These are phyloP conservation scores for Podosphaera aphanis DNA, from an alignment of 2,329 filamentous ascomycete genomes.

Conservation along the genomic window DNA sequence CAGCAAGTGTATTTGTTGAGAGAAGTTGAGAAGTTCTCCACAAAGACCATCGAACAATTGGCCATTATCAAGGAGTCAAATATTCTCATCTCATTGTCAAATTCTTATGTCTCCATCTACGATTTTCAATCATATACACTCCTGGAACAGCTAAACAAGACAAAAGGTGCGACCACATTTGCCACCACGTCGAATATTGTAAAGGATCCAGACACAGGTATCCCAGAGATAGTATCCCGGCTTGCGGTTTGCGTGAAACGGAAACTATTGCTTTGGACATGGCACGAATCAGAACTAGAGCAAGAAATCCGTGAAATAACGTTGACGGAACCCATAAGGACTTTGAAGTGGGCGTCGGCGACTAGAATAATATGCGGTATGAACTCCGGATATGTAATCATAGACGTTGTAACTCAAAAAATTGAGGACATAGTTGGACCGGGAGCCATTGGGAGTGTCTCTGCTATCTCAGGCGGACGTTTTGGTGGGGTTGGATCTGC, in stretches of 20 bases:
- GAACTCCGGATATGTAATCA: constrained; percentile 73
- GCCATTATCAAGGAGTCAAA: constrained; percentile 90
- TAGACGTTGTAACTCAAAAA: constrained; percentile 55
- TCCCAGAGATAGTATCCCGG: constrained; percentile 78
- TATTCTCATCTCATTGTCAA: constrained; percentile 73
- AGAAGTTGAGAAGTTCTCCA: constrained; percentile 85
- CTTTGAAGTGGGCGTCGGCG: constrained; percentile 73
- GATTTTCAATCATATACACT: constrained; percentile 68
- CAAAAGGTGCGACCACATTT: constrained; percentile 73
- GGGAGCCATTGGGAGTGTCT: constrained; percentile 42
- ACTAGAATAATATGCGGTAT: constrained; percentile 74
- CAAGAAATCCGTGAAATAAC: constrained; percentile 53
- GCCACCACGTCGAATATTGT: constrained; percentile 90
- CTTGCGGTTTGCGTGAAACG: constrained; percentile 85
- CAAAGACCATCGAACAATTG: constrained; percentile 73
- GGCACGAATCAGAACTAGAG: constrained; percentile 80
- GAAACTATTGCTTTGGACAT: constrained; percentile 74
- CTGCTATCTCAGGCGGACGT: constrained; percentile 28
- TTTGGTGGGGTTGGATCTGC: constrained; percentile 66
- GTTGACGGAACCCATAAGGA: constrained; percentile 64
- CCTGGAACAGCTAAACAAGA: constrained; percentile 56
- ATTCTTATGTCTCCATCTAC: constrained; percentile 71
- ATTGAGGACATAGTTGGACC: constrained; percentile 60
- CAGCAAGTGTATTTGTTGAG: constrained; percentile 63
- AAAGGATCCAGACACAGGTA: constrained; percentile 64